phyloP scores from a whole-genome alignment of 2,329 filamentous ascomycete species.

The Lasiodiplodia citricola region DNA sequence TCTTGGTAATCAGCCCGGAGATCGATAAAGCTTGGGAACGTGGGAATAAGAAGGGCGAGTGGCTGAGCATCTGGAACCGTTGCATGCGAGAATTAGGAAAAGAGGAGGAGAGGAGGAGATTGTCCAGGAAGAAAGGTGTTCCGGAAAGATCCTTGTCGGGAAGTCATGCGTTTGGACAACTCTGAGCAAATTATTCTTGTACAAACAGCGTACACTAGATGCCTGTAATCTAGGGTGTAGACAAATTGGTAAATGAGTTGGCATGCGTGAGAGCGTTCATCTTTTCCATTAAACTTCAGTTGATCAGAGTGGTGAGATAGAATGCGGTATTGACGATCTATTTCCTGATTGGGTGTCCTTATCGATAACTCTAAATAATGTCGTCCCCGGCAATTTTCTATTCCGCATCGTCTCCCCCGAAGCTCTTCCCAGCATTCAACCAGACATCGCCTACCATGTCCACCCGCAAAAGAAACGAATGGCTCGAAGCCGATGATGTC shows the following conservation, averaged over 20 bases:
- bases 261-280: neutral
- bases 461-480: constrained; percentile 73
- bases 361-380: constrained; percentile 14
- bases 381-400: constrained; percentile 12
- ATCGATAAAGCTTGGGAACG: constrained; percentile 43
- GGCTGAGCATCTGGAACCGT: constrained; percentile 3
- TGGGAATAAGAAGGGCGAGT: constrained; percentile 2
- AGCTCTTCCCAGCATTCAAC: neutral
- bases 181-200: neutral
- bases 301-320: neutral
- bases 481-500: constrained; percentile 60
- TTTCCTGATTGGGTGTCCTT: neutral
- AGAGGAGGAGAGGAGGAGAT: neutral
- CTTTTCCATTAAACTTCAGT: neutral
- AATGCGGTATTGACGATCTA: neutral
- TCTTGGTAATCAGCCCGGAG: constrained; percentile 60
- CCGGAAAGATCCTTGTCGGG: neutral
- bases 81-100: neutral
- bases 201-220: neutral
- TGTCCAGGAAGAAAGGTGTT: neutral
- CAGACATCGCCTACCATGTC: constrained; percentile 57
- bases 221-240: neutral
- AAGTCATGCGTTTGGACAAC: neutral
- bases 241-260: neutral
- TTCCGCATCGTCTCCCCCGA: constrained; percentile 8